Base-by-base conservation (phyloP, 2,329 filamentous ascomycete genomes). In the Cercospora citrullina region DNA sequence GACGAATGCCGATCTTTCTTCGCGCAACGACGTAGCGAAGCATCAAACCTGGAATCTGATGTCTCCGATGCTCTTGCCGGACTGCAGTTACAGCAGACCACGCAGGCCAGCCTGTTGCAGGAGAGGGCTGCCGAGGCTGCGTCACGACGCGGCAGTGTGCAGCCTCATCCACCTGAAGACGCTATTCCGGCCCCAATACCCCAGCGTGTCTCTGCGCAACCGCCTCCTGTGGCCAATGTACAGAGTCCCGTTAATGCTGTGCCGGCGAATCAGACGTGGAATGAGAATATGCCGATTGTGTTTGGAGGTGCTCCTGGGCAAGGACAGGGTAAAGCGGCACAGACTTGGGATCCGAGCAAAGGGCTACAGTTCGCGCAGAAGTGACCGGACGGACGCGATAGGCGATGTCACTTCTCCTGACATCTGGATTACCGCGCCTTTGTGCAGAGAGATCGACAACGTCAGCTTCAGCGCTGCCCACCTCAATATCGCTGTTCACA, bases 1-100 rank as follows among this genome's bases (percentile, higher is more conserved):
- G 94, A 97, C 72, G 91, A 92, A 39, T 89, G 89, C 67, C 87
- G 87, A 72, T 87, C 86, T 1, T 98, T 96, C 84, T 91, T 91
- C 0, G 90, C 93, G 30, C 88, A 93, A 76, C 85, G 95, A 63
- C 87, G 93, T 61, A 87, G 90, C 71, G 94, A 98, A 74, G 93
- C 93, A 0, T 87, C 89, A 72, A 87, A 88, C 64, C 79, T 97
- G 36, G 93, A 97, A 79, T 86, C 87, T 55, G 87, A 90, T 69
- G 81, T 90, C 51, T 81, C 84, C 12, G 87, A 84, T 60, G 83
- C 86, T n/a, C 87, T 90, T 86, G 85, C 85, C 10, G 87, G 83
- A 70, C 80, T 90, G 45, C 79, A 82, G 55, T 78, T 90, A 26
- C 81, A 83, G 66, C 81, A 78, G 73, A 74, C 76, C 65, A 81